phyloP scores from a whole-genome alignment of 2,329 filamentous ascomycete species.

The Penicillium fuscoglaucum region DNA sequence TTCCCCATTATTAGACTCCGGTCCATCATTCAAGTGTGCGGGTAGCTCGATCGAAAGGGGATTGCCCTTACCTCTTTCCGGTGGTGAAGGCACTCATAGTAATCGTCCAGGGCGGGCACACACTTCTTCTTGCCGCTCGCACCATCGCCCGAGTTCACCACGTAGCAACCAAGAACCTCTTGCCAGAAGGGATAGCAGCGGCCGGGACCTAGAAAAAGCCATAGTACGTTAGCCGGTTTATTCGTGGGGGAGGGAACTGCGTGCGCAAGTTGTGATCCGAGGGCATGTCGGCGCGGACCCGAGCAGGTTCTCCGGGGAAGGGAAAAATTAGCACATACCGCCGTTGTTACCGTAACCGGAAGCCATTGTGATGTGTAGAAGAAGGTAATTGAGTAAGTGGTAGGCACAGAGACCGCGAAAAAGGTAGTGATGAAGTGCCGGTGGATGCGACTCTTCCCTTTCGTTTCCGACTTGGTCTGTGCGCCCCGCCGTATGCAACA shows the following conservation, averaged over 20 bases:
- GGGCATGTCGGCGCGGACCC: slow-evolving; percentile 12
- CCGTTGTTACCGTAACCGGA: slow-evolving; percentile 57
- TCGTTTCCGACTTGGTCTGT: slow-evolving; percentile 34
- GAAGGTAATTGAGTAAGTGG: slow-evolving; percentile 23
- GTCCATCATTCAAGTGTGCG: not conserved
- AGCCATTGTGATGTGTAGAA: slow-evolving; percentile 44
- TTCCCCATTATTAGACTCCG: slow-evolving; percentile 8
- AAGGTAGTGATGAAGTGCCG: slow-evolving; percentile 27
- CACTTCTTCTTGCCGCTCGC: slow-evolving; percentile 88
- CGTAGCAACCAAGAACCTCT: slow-evolving; percentile 97
- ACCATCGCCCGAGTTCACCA: slow-evolving; percentile 82
- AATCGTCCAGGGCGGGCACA: slow-evolving; percentile 81
- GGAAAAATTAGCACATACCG: slow-evolving; percentile 40
- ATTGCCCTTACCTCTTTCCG: slow-evolving; percentile 80
- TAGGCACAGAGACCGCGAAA: slow-evolving; percentile 25
- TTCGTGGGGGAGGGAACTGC: slow-evolving; percentile 20
- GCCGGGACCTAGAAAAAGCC: slow-evolving; percentile 55
- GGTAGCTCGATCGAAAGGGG: not conserved
- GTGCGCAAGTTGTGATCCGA: slow-evolving; percentile 21
- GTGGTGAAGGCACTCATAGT: slow-evolving; percentile 98
- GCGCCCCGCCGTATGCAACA: slow-evolving; percentile 29
- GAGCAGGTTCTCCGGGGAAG: slow-evolving; percentile 2
- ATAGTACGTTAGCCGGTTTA: slow-evolving; percentile 25
- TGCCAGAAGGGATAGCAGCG: slow-evolving; percentile 99
- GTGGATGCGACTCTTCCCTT: slow-evolving; percentile 36